phyloP scores from a whole-genome alignment of 306 rosid species.

The Castanea sativa region DNA sequence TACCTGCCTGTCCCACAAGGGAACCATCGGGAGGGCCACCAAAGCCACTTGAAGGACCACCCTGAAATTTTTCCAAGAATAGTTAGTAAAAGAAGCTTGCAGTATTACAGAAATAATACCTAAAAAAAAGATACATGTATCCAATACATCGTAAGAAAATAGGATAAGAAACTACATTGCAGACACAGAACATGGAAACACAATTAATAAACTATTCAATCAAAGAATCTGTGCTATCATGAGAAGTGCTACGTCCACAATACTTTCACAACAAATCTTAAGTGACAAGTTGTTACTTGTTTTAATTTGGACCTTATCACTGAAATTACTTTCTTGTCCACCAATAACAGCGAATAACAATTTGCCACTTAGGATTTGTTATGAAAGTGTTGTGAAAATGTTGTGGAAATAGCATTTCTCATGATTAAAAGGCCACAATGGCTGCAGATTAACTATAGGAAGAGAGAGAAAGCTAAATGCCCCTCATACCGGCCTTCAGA shows the following conservation, averaged over 20 bases:
- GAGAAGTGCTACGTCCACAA: too few relatives aligned
- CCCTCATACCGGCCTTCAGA: not conserved
- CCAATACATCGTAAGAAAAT: not conserved
- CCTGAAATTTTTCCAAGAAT: constrained; percentile 41
- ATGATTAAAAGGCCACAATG: not conserved
- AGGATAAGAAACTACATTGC: not conserved
- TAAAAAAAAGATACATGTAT: not conserved
- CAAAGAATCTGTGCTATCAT: not conserved
- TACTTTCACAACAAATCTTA: too few relatives aligned
- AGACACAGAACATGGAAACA: not conserved
- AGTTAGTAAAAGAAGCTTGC: constrained; percentile 20
- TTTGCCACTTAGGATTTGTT: too few relatives aligned
- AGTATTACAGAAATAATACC: not conserved
- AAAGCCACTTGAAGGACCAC: constrained; percentile 49
- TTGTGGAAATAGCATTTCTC: too few relatives aligned
- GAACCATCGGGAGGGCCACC: constrained; percentile 53
- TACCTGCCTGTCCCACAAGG: constrained; percentile 33
- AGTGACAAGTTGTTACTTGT: too few relatives aligned
- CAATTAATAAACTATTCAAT: not conserved
- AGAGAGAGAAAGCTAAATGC: not conserved
- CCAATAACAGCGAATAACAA: too few relatives aligned
- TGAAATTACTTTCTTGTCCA: too few relatives aligned
- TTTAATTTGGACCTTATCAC: too few relatives aligned
- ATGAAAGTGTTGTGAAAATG: too few relatives aligned
- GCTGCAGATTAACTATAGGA: not conserved